Conservation (phyloP, 2,329 filamentous ascomycete species). For the Pseudocercospora pini-densiflorae region DNA sequence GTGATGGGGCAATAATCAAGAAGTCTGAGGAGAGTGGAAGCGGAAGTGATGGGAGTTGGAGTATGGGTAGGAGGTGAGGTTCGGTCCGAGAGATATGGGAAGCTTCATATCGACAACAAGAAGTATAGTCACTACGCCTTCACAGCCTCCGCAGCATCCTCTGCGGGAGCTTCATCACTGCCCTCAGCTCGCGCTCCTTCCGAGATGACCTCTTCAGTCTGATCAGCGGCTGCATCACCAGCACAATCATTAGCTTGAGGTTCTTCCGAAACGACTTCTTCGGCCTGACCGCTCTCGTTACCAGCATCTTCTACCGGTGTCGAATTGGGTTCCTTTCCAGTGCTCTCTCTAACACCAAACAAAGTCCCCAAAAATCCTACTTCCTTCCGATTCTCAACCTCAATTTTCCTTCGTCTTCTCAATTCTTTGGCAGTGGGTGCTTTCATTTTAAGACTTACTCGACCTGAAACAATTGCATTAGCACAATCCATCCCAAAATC, state of each 20-base stretch:
- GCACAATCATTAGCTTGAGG: not conserved
- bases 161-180: not conserved
- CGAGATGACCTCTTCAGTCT: not conserved
- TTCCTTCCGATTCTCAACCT: constrained; percentile 10
- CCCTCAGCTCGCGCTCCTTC: not conserved
- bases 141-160: not conserved
- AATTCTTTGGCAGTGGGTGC: constrained; percentile 16
- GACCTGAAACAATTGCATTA: no score
- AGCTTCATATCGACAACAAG: not conserved
- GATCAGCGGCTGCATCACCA: not conserved
- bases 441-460: constrained; percentile 9
- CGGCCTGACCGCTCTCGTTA: not conserved
- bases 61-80: not conserved
- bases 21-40: not conserved
- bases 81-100: not conserved
- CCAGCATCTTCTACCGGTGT: not conserved
- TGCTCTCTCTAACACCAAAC: not conserved
- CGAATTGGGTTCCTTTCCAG: no score
- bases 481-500: no score
- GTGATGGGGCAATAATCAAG: not conserved
- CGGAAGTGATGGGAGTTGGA: not conserved
- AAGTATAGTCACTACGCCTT: not conserved
- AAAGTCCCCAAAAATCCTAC: constrained; percentile 15
- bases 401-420: constrained; percentile 11
- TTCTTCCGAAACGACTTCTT: not conserved